Base-by-base conservation (phyloP, 345 rosid genomes). In the Lumnitzera racemosa region DNA sequence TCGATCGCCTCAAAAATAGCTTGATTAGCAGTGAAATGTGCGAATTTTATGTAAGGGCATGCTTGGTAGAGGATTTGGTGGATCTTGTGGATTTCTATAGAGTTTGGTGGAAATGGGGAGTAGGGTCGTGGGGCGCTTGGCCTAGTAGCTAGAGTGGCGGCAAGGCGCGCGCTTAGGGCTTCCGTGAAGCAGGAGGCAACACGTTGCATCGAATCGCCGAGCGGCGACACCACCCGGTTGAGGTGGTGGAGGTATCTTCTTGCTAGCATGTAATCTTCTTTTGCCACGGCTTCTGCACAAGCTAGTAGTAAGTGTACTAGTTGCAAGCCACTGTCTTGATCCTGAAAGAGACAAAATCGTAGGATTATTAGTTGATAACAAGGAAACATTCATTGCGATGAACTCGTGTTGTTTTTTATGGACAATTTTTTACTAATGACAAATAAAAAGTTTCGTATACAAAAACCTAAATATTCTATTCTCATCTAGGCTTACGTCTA, bases 1-100 rank as follows among this genome's bases (percentile, higher is more conserved):
- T 84, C 90, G n/a, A 81, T 80, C 4, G 90, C 87, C 63, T 81
- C 87, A 3, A 84, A 84, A 55, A 81, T 80, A 51, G 83, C 90
- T 64, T 84, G 90, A 63, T 84, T 84, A 9, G 87, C 90, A 0
- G 87, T 84, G 80, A 84, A 84, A 66, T 84, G 90, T 15, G 87
- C 90, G 9, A 84, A 84, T 49, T 84, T 81, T 55, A 84, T 55
- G 58, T 84, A 84, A 0, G 90, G 90, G 65, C 90, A 84, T 10
- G 83, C 87, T 66, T 82, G 87, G 76, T 80, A 85, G 47, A 85
- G 70, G 47, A 85, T 85, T 57, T 85, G 87, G 74, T 78, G 80
- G 48, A 82, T 70, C 61, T 79, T 85, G 51, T 76, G 87, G 59
- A 82, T 58, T 62, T 85, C 90, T 24, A 76, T 52, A 48, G 81